Evolutionary conservation across 495 filamentous ascomycete species (phyloP), one percentile per base, ranked within the genome.

Genomic region (Xylaria telfairii): DNA sequence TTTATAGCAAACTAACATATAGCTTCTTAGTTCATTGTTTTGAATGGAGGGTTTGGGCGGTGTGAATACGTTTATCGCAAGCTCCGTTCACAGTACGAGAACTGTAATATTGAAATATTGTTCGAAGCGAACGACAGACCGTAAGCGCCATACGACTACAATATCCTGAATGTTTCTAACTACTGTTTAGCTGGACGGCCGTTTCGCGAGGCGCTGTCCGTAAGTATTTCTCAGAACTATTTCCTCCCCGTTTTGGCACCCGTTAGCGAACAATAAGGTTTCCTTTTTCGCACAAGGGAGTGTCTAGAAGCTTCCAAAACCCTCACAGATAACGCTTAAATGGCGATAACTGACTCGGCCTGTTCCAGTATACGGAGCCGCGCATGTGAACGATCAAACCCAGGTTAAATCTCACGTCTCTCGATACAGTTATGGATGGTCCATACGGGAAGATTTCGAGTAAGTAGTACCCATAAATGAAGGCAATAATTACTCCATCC

Each of bases 401-500:
- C 32, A 39, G 7, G 49, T 67, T 21, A 9, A 44, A 28, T 67
- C 65, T 10, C 65, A 67, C n/a, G 24, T 67, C 24, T 67, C 65
- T 28, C 47, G 65, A 37, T 67, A 56, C 13, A 56, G 47, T 42
- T 67, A 67, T 49, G 65, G 47, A 41, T 67, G 65, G 65, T 2
- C 17, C 4, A 67, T 42, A 4, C 0, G 0, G 32, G 65, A 67
- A 32, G 65, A 67, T 5, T 67, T 57, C 19, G 12, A 67, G 65
- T 44, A 67, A 39, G 56, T 37, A 10, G 15, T 32, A 47, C 3
- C 3, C 13, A 34, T 32, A 59, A 19, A 17, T 5, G 3, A 1
- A 10, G n/a, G 30, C 17, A 59, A n/a, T 6, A 19, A 59, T 32
- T 6, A 19, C 17, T 37, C 7, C 6, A 54, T 61, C 4, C 17